Evolutionary conservation across 2,329 filamentous ascomycete genomes (phyloP).

Genomic region (Diaporthe nobilis): DNA sequence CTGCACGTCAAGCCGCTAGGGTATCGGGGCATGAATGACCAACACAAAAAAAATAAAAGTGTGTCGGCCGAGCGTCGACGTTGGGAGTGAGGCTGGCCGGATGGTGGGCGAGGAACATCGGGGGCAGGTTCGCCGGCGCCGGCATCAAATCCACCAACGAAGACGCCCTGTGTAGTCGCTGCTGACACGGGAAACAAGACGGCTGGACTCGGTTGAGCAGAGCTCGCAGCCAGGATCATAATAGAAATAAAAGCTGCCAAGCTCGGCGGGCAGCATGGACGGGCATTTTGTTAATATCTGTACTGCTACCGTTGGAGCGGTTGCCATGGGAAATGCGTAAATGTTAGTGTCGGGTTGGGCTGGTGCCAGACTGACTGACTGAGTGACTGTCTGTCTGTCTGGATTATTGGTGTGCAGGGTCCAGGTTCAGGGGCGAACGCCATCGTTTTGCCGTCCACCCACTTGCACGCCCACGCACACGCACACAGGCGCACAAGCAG

Average conservation of each 20-base stretch:
- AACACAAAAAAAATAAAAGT: background rate
- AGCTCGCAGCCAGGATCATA: conserved; percentile 1
- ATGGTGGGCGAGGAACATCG: conserved; percentile 1
- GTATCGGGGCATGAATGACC: conserved; percentile 5
- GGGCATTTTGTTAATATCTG: background rate
- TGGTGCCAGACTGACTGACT: background rate
- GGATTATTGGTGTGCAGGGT: conserved; percentile 31
- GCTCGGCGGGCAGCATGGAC: background rate
- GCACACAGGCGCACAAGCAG: conserved; percentile 11
- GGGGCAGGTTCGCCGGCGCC: conserved; percentile 1
- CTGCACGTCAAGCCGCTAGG: conserved; percentile 28
- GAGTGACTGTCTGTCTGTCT: conserved; percentile 4
- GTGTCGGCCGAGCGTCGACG: conserved; percentile 8
- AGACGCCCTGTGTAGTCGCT: background rate
- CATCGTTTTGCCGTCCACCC: conserved; percentile 33
- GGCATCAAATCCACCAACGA: conserved; percentile 8
- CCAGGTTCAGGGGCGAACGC: conserved; percentile 36
- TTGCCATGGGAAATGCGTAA: conserved; percentile 30
- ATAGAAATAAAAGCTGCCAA: background rate
- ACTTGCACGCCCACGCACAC: conserved; percentile 1
- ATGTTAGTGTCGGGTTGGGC: background rate
- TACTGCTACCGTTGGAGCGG: background rate
- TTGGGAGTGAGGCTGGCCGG: background rate
- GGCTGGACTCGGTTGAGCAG: background rate
- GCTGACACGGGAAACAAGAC: background rate